A percentile compares a stretch with the other conserved stretches of the same genome.
phyloP scores from a whole-genome alignment of 2,329 filamentous ascomycete species.

The Balansia obtecta region DNA sequence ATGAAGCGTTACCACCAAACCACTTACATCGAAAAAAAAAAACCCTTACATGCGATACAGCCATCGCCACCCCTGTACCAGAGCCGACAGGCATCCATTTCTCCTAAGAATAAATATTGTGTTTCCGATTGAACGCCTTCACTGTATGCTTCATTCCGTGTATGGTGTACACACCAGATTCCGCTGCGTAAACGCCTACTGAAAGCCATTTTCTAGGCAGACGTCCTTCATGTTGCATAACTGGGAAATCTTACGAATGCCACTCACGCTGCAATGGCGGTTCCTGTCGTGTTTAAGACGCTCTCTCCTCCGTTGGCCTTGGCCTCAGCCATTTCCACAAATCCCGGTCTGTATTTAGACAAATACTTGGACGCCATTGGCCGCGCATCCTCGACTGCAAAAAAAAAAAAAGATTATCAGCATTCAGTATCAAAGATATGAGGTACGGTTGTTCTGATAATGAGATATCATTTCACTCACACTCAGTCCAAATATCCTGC shows the following conservation, averaged over 20 bases:
- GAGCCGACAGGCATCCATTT: not conserved
- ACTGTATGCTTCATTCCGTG: not conserved
- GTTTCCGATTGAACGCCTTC: not conserved
- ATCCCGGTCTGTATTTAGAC: constrained; percentile 45
- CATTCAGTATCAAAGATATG: not conserved
- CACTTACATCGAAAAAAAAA: not conserved
- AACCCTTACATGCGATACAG: not conserved
- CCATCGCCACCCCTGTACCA: not conserved
- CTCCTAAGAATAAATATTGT: not conserved
- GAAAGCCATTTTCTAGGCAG: too few relatives aligned
- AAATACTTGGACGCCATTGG: constrained; percentile 51
- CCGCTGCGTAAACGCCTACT: not conserved
- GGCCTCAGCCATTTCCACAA: constrained; percentile 23
- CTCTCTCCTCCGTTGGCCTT: constrained; percentile 12
- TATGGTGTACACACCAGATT: not conserved
- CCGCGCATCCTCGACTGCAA: constrained; percentile 47
- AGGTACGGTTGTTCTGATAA: not conserved
- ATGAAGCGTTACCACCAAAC: too few relatives aligned
- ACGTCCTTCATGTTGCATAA: too few relatives aligned
- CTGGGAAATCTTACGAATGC: too few relatives aligned
- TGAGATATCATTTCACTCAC: constrained; percentile 28
- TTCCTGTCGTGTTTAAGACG: constrained; percentile 11
- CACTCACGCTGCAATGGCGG: constrained; percentile 20
- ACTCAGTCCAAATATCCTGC: constrained; percentile 54
- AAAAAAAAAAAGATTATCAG: not conserved